phyloP scores from a whole-genome alignment of 2,329 filamentous ascomycete genomes.

The Colletotrichum lindemuthianum region DNA sequence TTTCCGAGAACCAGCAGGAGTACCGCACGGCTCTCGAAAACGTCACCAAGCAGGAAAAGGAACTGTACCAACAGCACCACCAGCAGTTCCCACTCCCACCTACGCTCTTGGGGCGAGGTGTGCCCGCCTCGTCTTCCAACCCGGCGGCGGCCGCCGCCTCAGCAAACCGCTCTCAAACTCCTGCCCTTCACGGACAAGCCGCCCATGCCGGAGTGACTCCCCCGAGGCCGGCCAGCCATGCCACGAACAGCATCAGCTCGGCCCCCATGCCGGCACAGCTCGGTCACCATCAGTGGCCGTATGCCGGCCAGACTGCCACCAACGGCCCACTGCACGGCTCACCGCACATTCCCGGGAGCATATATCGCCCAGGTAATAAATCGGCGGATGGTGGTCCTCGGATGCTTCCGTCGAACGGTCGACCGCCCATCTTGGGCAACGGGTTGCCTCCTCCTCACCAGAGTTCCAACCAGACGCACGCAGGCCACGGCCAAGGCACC shows the following conservation, averaged over 20 bases:
- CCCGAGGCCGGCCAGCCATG: not conserved
- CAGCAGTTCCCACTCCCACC: conserved; percentile 14
- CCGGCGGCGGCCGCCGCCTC: not conserved
- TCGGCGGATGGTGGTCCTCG: not conserved
- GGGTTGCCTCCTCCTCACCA: not conserved
- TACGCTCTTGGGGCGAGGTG: not conserved
- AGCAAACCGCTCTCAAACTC: not conserved
- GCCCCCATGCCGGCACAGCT: conserved; percentile 21
- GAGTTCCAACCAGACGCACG: not conserved
- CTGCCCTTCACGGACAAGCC: not conserved
- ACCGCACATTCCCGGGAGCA: conserved; percentile 7
- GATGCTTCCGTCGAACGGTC: conserved; percentile 21
- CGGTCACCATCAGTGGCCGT: not conserved
- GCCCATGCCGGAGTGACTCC: not conserved
- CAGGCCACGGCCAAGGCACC: not conserved
- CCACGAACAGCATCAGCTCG: conserved; percentile 4
- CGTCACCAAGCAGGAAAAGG: conserved; percentile 7
- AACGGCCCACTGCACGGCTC: conserved; percentile 5
- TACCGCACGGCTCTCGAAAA: conserved; percentile 4
- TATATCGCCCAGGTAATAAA: conserved; percentile 10
- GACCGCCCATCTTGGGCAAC: conserved; percentile 11
- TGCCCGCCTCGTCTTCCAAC: not conserved
- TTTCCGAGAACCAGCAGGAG: conserved; percentile 6
- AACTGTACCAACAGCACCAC: conserved; percentile 18
- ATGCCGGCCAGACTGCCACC: conserved; percentile 5